A percentile compares a stretch with the other conserved stretches of the same genome.
phyloP scores from a whole-genome alignment of 2,329 filamentous ascomycete species.

The Emergomyces pasteurianus region DNA sequence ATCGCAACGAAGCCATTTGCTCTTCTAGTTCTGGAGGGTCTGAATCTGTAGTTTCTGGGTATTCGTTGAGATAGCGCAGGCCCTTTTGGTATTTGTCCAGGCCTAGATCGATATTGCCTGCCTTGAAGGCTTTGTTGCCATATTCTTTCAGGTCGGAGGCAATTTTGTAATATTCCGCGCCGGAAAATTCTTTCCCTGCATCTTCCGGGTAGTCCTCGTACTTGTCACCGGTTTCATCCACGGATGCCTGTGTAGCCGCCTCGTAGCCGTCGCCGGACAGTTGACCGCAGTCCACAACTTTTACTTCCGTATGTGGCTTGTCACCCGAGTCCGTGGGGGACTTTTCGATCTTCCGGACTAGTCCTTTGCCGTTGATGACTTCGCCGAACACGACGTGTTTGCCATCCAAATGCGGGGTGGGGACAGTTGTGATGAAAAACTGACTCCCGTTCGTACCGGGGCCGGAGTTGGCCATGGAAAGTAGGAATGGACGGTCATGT shows the following conservation, averaged over 20 bases:
- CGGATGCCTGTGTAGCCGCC: conserved; percentile 52
- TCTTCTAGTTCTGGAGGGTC: conserved; percentile 57
- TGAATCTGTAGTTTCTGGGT: conserved; percentile 55
- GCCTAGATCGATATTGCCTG: conserved; percentile 54
- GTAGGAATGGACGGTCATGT: conserved; percentile 83
- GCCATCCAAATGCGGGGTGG: conserved; percentile 85
- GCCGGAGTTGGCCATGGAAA: conserved; percentile 97
- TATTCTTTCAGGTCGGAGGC: conserved; percentile 78
- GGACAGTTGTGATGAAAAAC: conserved; percentile 94
- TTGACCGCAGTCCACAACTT: conserved; percentile 77
- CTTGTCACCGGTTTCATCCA: conserved; percentile 74
- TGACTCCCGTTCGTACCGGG: conserved; percentile 93
- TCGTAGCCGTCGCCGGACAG: conserved; percentile 60
- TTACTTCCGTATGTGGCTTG: conserved; percentile 62
- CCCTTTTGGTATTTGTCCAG: conserved; percentile 93
- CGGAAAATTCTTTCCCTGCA: conserved; percentile 50
- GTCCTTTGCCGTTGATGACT: conserved; percentile 81
- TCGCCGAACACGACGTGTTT: conserved; percentile 98
- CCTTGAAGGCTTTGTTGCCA: conserved; percentile 88
- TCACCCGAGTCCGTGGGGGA: conserved; percentile 60
- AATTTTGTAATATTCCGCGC: conserved; percentile 61
- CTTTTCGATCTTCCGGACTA: conserved; percentile 85
- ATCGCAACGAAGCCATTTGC: conserved; percentile 61
- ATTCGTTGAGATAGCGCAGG: conserved; percentile 76
- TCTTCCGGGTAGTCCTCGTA: conserved; percentile 97